Percentiles rank a stretch among this genome's conserved stretches.
phyloP scores from a whole-genome alignment of 768 basidiomycete species.

The Suillus alpinus region DNA sequence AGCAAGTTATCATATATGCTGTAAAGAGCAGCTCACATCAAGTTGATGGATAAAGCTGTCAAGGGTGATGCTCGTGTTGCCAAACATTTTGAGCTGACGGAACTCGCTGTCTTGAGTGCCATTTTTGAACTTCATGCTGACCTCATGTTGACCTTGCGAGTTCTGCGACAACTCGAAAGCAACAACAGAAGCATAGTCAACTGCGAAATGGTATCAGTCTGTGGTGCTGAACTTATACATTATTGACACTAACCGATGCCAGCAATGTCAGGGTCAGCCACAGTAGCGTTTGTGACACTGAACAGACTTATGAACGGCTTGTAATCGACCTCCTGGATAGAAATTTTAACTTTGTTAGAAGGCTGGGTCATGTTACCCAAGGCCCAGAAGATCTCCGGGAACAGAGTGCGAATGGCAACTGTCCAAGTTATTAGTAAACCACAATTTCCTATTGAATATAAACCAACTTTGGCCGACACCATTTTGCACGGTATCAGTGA shows the following conservation, averaged over 20 bases:
- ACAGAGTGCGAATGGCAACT: conserved; percentile 33
- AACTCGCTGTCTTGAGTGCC: conserved; percentile 53
- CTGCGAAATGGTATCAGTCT: conserved; percentile 29
- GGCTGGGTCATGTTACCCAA: conserved; percentile 22
- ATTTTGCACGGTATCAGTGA: conserved; percentile 22
- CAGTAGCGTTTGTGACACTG: conserved; percentile 29
- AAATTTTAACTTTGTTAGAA: conserved; percentile 24
- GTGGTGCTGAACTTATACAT: not conserved
- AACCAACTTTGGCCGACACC: conserved; percentile 38
- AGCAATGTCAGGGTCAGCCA: conserved; percentile 13
- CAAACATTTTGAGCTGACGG: conserved; percentile 62
- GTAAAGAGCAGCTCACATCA: not conserved
- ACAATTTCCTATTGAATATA: not conserved
- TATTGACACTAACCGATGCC: conserved; percentile 29
- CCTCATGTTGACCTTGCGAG: conserved; percentile 60
- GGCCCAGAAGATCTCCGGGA: conserved; percentile 27
- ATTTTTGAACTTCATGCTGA: conserved; percentile 77
- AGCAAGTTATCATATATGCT: not conserved
- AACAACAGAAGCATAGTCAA: conserved; percentile 64
- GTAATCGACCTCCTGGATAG: conserved; percentile 29
- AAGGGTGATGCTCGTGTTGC: conserved; percentile 14
- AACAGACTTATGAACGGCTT: conserved; percentile 37
- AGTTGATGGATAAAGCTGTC: not conserved
- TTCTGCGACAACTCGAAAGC: conserved; percentile 68
- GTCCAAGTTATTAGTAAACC: not conserved